Base-by-base conservation (phyloP, 768 basidiomycete species). In the Mycena amicta region DNA sequence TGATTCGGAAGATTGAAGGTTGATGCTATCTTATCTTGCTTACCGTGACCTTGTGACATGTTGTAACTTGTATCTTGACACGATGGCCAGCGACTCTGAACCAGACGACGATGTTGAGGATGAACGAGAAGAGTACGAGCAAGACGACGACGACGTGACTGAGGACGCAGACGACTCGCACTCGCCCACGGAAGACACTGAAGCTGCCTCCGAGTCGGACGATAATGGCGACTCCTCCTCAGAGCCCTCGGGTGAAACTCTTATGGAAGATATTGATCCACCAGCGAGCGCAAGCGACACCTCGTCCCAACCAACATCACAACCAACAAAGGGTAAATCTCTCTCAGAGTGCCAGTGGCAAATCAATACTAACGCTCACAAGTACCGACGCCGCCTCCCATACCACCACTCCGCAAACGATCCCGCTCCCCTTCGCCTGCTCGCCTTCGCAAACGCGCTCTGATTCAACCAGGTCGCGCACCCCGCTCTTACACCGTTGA, bases 401-500 rank as follows among this genome's bases (percentile, higher is more conserved):
- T 52, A 69, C 75, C 63, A 63, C 57, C 76, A 20, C 74, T 75
- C 18, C 71, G 73, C 56, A 75, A 62, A 53, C 73, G 67, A 60
- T 73, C 61, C 52, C 77, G 74, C 51, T 83, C 79, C 16, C 77
- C 80, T 50, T 89, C 85, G 2, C 87, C 82, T 6, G 83, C 85
- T 13, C 77, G 77, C 45, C 62, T 78, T 26, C 86, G 88, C 28
- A 84, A 78, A 66, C 76, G 74, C 30, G 68, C 68, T 8, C 62
- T 89, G 13, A 60, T 68, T 55, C 72, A 74, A 47, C 66, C 73
- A 66, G 57, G 64, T 37, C 60, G 66, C 13, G 66, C 68, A 16
- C 85, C 84, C n/a, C 80, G 85, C 28, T 82, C 91, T 0, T 93
- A 88, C 70, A 88, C 89, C 5, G 88, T 97, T 4, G 95, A 96